phyloP scores from a whole-genome alignment of 495 filamentous ascomycete genomes.

The Penicillium dipodomyicola region DNA sequence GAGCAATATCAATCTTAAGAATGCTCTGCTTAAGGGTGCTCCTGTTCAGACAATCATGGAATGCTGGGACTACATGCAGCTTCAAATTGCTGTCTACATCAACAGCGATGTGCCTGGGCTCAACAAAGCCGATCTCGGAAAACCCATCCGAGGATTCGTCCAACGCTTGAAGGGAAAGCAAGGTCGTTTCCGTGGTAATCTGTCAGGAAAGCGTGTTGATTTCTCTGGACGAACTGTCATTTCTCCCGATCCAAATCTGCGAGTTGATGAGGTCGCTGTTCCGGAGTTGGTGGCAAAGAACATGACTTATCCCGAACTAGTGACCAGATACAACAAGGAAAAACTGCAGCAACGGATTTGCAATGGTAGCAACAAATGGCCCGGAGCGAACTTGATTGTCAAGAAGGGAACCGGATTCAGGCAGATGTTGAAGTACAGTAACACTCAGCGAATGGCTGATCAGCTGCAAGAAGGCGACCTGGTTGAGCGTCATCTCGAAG shows the following conservation, averaged over 20 bases:
- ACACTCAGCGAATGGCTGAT: constrained; percentile 62
- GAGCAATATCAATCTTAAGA: constrained; percentile 77
- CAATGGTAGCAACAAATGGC: constrained; percentile 74
- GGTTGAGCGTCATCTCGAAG: constrained; percentile 91
- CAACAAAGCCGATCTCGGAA: constrained; percentile 69
- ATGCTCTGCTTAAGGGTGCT: constrained; percentile 74
- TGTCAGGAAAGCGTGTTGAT: constrained; percentile 97
- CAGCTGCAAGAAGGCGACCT: constrained; percentile 78
- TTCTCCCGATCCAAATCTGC: constrained; percentile 90
- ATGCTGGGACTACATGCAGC: constrained; percentile 94
- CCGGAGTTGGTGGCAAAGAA: constrained; percentile 87
- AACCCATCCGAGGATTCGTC: constrained; percentile 86
- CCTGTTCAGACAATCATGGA: constrained; percentile 90
- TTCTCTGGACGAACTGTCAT: constrained; percentile 98
- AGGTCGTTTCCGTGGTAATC: constrained; percentile 92
- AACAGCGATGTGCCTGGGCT: constrained; percentile 95
- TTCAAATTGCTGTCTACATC: constrained; percentile 95
- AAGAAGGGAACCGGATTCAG: constrained; percentile 70
- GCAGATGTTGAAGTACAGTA: constrained; percentile 71
- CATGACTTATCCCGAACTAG: constrained; percentile 89
- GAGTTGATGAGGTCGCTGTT: constrained; percentile 91
- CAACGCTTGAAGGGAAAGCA: constrained; percentile 96
- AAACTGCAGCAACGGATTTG: constrained; percentile 70
- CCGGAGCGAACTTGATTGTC: constrained; percentile 78
- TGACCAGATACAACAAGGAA: constrained; percentile 75